phyloP scores from a whole-genome alignment of 306 rosid species.

The Heteromeles arbutifolia region DNA sequence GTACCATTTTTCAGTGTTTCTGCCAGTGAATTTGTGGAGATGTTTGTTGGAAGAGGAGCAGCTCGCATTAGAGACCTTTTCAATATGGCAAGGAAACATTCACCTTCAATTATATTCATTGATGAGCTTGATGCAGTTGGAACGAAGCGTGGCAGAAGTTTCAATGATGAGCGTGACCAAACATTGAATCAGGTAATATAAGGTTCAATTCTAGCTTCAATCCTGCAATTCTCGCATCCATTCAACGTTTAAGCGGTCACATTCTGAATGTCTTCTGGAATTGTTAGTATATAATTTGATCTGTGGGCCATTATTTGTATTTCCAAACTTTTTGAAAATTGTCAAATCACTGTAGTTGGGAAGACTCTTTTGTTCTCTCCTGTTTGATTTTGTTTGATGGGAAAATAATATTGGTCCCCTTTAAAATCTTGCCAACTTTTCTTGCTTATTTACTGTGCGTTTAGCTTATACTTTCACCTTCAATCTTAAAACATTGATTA shows the following conservation, averaged over 20 bases:
- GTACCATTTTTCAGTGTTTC: constrained; percentile 90
- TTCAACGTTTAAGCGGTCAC: neutral
- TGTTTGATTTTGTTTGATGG: neutral
- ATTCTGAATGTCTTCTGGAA: neutral
- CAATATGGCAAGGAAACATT: constrained; percentile 64
- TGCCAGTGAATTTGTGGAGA: constrained; percentile 95
- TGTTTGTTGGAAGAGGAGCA: constrained; percentile 98
- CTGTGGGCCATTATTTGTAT: neutral
- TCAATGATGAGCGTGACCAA: constrained; percentile 95
- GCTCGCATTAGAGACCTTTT: constrained; percentile 92
- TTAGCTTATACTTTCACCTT: constrained; percentile 1
- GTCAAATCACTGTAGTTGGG: neutral
- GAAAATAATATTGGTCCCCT: neutral
- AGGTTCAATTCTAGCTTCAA: constrained; percentile 3
- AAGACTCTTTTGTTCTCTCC: neutral
- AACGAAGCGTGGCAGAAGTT: constrained; percentile 92
- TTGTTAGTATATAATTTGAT: neutral
- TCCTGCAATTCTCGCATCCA: neutral
- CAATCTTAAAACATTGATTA: neutral
- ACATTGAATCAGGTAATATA: constrained; percentile 72
- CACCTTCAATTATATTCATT: constrained; percentile 86
- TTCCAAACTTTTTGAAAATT: neutral
- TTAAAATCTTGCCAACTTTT: neutral
- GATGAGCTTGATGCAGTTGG: constrained; percentile 99
- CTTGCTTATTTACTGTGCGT: too few species aligned